Evolutionary conservation across 768 basidiomycete species (phyloP), one percentile per base, ranked within the genome.

Genomic region (Trametes cinnabarina): DNA sequence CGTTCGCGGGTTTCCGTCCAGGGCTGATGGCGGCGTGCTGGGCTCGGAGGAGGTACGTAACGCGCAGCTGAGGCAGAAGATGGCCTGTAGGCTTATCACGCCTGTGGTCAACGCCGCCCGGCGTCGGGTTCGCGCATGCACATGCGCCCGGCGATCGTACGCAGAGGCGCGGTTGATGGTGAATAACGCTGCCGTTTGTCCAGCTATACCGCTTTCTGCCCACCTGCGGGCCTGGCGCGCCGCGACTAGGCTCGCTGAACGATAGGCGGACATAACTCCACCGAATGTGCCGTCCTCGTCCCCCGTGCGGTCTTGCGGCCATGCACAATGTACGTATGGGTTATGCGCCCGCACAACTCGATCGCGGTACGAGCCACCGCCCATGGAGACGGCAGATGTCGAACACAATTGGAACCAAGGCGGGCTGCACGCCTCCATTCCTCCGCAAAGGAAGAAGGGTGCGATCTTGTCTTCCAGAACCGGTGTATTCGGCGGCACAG

Each of bases 21-120:
- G 54, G 46, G 54, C 39, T 47, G 54, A 55, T 23, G 25, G 35
- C 46, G 19, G 26, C 30, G 30, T 6, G 30, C 30, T 7, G 19
- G 25, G 49, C 26, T 19, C 50, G 44, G 57, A 52, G 20, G 15
- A 26, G 50, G 51, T 58, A 58, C 57, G 57, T 58, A 58, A 58
- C 50, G 42, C 57, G 35, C 57, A 51, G 49, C 34, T 26, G 28
- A 30, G 17, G 47, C 47, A 37, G 55, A 23, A 34, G 39, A 48
- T 56, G 47, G 47, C 39, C 47, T 39, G n/a, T n/a, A n/a, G n/a
- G n/a, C n/a, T n/a, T n/a, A n/a, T n/a, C n/a, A n/a, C n/a, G n/a
- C n/a, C n/a, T n/a, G 53, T 54, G 43, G 44, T 32, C 23, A 35
- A 37, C 44, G 44, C 37, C 32, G 53, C 17, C 44, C 32, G 43